Evolutionary conservation across 345 rosid species (phyloP).

Genomic region (Gossypium raimondii): DNA sequence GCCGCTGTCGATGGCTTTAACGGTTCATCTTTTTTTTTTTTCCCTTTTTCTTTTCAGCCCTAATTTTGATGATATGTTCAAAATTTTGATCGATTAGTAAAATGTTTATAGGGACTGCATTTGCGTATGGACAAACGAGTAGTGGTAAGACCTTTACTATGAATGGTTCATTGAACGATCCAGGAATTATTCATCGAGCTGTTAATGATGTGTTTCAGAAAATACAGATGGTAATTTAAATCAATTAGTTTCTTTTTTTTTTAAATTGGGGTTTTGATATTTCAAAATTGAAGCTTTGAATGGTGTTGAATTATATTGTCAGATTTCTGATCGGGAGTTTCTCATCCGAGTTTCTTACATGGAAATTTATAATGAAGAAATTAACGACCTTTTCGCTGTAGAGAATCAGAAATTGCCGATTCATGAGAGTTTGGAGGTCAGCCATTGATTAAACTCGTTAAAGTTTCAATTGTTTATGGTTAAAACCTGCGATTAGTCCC

Average conservation of each 20-base stretch:
- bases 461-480: background rate
- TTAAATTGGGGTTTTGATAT: background rate
- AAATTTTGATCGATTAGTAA: background rate
- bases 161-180: conserved; percentile 81
- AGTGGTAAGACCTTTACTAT: conserved; percentile 97
- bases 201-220: conserved; percentile 64
- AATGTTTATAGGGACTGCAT: conserved; percentile 59
- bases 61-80: background rate
- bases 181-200: conserved; percentile 70
- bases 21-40: conserved; percentile 35
- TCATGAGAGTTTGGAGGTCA: conserved; percentile 93
- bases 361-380: conserved; percentile 95
- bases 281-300: conserved; percentile 1
- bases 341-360: conserved; percentile 87
- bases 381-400: conserved; percentile 73
- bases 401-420: conserved; percentile 82
- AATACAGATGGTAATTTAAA: conserved; percentile 41
- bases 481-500: no score
- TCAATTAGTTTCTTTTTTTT: background rate
- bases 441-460: conserved; percentile 9
- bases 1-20: conserved; percentile 87
- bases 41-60: background rate
- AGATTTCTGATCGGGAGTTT: conserved; percentile 85
- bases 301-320: conserved; percentile 17
- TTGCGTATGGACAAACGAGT: conserved; percentile 98